Conservation (phyloP, 805 yeast genomes). For the Hanseniaspora vineae region DNA sequence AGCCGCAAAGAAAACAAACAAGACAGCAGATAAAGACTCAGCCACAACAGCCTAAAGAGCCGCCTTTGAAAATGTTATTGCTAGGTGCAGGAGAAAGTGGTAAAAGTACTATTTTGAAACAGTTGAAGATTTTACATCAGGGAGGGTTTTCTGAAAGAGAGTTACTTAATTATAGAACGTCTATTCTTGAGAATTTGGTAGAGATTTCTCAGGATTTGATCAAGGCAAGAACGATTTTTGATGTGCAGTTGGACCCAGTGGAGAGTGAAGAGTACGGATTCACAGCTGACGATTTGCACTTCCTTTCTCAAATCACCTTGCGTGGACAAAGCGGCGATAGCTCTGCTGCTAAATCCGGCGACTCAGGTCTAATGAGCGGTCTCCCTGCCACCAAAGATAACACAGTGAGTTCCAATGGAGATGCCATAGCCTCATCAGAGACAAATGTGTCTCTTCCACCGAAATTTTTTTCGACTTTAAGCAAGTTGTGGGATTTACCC, state of each 20-base stretch:
- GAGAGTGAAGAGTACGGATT: slow-evolving; percentile 1
- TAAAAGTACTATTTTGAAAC: slow-evolving; percentile 29
- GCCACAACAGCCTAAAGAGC: background rate
- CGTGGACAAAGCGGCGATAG: no score
- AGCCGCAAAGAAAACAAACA: background rate
- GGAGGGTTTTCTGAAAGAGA: slow-evolving; percentile 37
- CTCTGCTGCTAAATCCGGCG: no score
- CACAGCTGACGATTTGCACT: background rate
- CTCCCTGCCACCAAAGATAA: background rate
- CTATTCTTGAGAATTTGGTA: slow-evolving; percentile 63
- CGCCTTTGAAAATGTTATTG: slow-evolving; percentile 44
- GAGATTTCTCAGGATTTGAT: slow-evolving; percentile 65
- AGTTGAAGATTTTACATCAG: slow-evolving; percentile 23
- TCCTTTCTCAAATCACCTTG: background rate
- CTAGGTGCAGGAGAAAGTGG: slow-evolving; percentile 64
- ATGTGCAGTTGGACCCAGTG: slow-evolving; percentile 4
- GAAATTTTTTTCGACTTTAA: slow-evolving; percentile 35
- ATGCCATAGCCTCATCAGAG: background rate
- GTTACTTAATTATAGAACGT: slow-evolving; percentile 58
- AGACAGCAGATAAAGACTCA: background rate
- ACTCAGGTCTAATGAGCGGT: no score
- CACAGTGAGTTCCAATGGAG: background rate
- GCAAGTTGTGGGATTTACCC: slow-evolving; percentile 41
- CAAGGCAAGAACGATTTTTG: slow-evolving; percentile 36
- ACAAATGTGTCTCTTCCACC: slow-evolving; percentile 30